Conservation (phyloP, 371 early-diverging fungal species). For the Rhizopus stolonifer region DNA sequence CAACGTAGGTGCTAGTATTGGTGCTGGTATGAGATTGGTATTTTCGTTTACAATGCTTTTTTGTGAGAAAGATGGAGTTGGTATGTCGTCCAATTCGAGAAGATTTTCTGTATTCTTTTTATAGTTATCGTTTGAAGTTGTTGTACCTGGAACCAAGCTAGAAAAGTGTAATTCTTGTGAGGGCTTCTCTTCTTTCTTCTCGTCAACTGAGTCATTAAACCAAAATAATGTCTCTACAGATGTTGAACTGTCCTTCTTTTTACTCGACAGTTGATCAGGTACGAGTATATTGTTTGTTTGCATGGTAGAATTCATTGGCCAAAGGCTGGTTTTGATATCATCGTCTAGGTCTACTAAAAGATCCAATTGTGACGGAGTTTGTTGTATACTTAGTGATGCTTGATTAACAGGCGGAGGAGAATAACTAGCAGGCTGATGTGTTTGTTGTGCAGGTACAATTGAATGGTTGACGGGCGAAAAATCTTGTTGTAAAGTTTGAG, state of each 20-base stretch:
- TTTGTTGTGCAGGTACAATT: too few species aligned
- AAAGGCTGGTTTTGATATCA: neutral
- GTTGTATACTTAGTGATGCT: neutral
- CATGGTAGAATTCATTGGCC: neutral
- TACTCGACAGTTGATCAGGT: neutral
- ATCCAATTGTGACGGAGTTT: neutral
- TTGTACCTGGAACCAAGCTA: neutral
- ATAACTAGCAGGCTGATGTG: neutral
- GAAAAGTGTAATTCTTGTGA: neutral
- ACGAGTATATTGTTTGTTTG: neutral
- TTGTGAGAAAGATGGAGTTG: neutral
- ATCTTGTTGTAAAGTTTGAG: neutral
- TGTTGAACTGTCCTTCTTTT: neutral
- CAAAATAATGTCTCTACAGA: neutral
- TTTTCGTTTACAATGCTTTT: neutral
- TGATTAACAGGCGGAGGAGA: too few species aligned
- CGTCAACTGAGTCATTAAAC: neutral
- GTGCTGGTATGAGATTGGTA: neutral
- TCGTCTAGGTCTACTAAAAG: neutral
- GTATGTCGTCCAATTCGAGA: neutral
- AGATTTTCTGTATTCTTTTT: neutral
- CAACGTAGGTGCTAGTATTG: too few species aligned
- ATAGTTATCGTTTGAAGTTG: neutral
- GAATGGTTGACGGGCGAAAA: too few species aligned
- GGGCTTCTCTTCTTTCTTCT: neutral